These are phyloP conservation scores for Trichoderma citrinoviride DNA, from an alignment of 2,329 filamentous ascomycete species.

Conservation along the genomic window DNA sequence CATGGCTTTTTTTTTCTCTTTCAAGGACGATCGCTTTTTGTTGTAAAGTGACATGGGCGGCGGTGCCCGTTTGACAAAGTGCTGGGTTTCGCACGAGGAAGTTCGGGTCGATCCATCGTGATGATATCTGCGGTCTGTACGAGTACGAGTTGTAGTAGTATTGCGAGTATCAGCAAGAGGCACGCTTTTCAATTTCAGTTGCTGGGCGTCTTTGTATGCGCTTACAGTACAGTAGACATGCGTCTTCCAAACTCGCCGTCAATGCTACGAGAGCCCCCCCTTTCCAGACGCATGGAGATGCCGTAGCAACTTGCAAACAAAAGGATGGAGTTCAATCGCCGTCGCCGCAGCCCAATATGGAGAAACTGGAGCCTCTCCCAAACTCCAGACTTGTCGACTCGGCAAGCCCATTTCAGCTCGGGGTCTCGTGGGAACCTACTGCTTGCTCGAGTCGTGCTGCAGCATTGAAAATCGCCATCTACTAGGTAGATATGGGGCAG, in stretches of 20 bases:
- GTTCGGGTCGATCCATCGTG: background rate
- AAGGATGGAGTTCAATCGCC: background rate
- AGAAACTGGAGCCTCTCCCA: background rate
- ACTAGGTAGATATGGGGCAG: background rate
- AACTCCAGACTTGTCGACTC: background rate
- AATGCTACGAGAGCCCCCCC: background rate
- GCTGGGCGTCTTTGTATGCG: too few species aligned
- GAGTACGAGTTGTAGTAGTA: too few species aligned
- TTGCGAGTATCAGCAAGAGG: too few species aligned
- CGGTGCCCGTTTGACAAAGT: too few species aligned
- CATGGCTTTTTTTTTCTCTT: background rate
- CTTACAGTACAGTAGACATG: too few species aligned
- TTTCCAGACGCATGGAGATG: slow-evolving; percentile 9
- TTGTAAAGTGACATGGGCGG: background rate
- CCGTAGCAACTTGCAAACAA: background rate
- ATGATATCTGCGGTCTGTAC: background rate
- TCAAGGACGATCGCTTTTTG: background rate
- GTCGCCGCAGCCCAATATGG: background rate
- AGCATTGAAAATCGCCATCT: background rate
- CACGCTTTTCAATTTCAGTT: too few species aligned
- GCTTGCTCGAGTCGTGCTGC: background rate
- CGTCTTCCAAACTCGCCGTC: background rate
- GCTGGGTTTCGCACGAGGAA: too few species aligned
- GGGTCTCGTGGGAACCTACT: slow-evolving; percentile 11
- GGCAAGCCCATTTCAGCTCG: background rate